phyloP scores from a whole-genome alignment of 805 yeast genomes.

The Metschnikowia similis region DNA sequence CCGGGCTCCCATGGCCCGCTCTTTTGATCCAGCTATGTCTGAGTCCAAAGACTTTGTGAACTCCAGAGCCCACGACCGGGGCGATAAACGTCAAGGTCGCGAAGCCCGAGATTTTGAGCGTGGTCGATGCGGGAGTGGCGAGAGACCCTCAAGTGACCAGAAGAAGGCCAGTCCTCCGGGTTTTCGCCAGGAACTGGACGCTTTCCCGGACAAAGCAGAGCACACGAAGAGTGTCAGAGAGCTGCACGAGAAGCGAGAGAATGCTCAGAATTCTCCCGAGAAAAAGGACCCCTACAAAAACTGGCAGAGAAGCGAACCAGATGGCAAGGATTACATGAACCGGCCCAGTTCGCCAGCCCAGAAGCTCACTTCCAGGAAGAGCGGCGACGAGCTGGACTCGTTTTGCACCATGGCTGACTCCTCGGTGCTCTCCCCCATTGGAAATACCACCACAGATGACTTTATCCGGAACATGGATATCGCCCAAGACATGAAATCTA shows the following conservation, averaged over 20 bases:
- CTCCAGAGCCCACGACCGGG: too few species aligned
- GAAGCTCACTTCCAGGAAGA: background rate
- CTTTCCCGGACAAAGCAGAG: too few species aligned
- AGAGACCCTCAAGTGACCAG: too few species aligned
- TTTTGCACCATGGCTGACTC: slow-evolving; percentile 5
- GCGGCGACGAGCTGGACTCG: background rate
- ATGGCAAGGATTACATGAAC: background rate
- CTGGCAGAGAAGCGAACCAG: background rate
- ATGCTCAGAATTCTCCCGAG: too few species aligned
- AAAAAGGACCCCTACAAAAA: background rate
- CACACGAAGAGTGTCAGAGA: too few species aligned
- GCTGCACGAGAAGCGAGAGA: too few species aligned
- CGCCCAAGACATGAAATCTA: background rate
- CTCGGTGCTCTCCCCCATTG: slow-evolving; percentile 15
- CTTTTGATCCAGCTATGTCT: background rate
- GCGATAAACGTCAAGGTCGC: background rate
- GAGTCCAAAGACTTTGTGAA: background rate
- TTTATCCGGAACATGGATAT: slow-evolving; percentile 7
- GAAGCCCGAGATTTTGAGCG: too few species aligned
- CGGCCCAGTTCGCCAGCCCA: background rate
- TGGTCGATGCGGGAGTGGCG: too few species aligned
- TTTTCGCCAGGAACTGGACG: too few species aligned
- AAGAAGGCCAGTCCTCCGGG: too few species aligned
- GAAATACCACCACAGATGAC: slow-evolving; percentile 11
- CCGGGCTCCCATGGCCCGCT: background rate